Evolutionary conservation across 768 basidiomycete species (phyloP), one percentile per base, ranked within the genome.

Genomic region (Suillus subaureus): DNA sequence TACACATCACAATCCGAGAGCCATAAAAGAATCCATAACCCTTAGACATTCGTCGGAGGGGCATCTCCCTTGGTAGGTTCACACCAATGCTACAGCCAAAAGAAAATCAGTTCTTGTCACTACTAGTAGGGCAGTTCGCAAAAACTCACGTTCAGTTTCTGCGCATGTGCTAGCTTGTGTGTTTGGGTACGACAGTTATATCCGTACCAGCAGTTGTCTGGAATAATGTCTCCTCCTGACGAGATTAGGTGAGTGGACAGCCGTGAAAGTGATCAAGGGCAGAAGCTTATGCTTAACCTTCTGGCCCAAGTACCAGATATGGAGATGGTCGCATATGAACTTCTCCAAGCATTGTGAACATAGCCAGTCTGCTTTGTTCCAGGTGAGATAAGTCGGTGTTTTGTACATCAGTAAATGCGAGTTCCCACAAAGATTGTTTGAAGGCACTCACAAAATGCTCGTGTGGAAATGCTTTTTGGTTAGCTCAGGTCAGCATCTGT

Each of bases 121-220:
- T 33, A n/a, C n/a, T n/a, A n/a, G n/a, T n/a, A 55, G 21, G 12
- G 21, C 33, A 35, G 12, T 35, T 33, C 11, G 3, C 33, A 55
- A 35, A 3, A 4, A 55, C 33, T 55, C 12, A 55, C 54, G n/a
- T 55, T 35, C 54, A 55, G 21, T 55, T 55, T 35, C 54, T 55
- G 31, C 21, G 54, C 54, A 13, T 55, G 54, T 33, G 33, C 54
- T 31, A 54, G 7, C 8, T 51, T 72, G 31, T 74, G 69, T 12
- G 61, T 72, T 54, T 79, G 78, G 3, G 71, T 75, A 51, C 69
- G 61, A 61, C 77, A 78, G 26, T 75, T 67, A 61, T 75, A 78
- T 18, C 78, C 77, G 65, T 78, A 77, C 75, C 73, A 75, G 60
- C 77, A 79, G 42, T 78, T 70, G 42, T 73, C 70, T 4, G 51